Base-by-base conservation (phyloP, 805 yeast genomes). In the Citeromyces nyonsensis region DNA sequence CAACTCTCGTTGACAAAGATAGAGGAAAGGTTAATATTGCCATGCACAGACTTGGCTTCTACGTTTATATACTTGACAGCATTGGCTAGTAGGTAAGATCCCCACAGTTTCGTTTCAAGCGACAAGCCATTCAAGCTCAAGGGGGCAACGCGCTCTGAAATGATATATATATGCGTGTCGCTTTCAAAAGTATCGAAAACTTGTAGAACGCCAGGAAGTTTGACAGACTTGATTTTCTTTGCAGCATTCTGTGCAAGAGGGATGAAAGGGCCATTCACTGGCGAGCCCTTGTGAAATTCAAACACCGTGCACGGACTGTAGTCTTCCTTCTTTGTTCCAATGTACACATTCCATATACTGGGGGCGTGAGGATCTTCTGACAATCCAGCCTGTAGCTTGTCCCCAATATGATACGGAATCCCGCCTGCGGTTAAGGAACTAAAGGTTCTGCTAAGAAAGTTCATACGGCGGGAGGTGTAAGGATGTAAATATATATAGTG, bases 1-100 rank as follows among this genome's bases (percentile, higher is more conserved):
- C 95, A 94, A 10, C 60, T 46, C 22, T 61, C 66, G 34, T 69
- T 77, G 10, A 82, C 73, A 47, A 57, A 85, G 1, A 86, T 63
- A 1, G 80, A 67, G 27, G 66, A 59, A 12, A 55, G 41, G 36
- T 67, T 61, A 9, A 83, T 40, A 37, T 72, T 71, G 5, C 85
- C 88, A 44, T 81, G 78, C 5, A 78, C 56, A 15, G 77, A 68
- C 5, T 59, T 46, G 25, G 70, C 69, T 36, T 70, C 79, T 15
- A 52, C 57, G 40, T 76, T 75, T 31, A 81, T 57, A 37, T 68
- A 73, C 40, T 57, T 62, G 35, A 82, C 42, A 0, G 81, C 67
- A 27, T 58, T 58, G 2, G 72, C 57, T 3, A 80, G 49, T n/a
- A 59, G 59, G 38, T 66, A 63, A 2, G 79, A 46, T 0, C 91